Evolutionary conservation across 108 stramenopile genomes (phyloP).

Genomic region (Cyclotella sp.): DNA sequence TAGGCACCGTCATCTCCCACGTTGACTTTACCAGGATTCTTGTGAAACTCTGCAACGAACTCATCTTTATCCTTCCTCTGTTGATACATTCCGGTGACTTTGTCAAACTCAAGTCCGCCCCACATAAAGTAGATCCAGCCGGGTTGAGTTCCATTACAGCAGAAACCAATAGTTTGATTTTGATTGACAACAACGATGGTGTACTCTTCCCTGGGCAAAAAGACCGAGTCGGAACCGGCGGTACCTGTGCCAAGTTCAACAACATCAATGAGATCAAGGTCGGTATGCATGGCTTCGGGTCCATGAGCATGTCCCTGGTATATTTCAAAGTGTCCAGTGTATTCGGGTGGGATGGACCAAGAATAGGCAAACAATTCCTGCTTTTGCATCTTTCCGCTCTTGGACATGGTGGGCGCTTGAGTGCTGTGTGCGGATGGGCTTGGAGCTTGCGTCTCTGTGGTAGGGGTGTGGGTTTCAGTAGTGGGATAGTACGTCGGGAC

Average conservation of each 20-base stretch:
- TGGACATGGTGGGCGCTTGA: not conserved
- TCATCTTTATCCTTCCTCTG: not conserved
- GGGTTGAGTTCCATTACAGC: not conserved
- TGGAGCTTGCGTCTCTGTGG: not conserved
- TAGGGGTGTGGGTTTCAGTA: not conserved
- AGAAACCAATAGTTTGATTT: not conserved
- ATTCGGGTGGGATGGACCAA: not conserved
- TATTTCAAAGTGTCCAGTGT: not conserved
- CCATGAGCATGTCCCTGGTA: not conserved
- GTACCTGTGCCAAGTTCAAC: not conserved
- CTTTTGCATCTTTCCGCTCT: not conserved
- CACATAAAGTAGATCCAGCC: not conserved
- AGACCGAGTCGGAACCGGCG: not conserved
- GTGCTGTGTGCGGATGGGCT: not conserved
- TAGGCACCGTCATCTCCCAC: not conserved
- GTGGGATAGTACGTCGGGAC: not conserved
- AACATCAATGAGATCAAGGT: not conserved
- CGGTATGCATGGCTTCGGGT: not conserved
- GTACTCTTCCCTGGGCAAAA: not conserved
- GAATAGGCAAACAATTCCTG: constrained; percentile 1
- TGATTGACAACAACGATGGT: constrained; percentile 5
- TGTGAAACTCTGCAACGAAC: constrained; percentile 2
- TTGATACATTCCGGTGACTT: not conserved
- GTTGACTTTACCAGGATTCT: not conserved
- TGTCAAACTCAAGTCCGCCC: not conserved